A percentile compares a stretch with the other conserved stretches of the same genome.
phyloP scores from a whole-genome alignment of 2,329 filamentous ascomycete genomes.

The Exophiala mesophila region DNA sequence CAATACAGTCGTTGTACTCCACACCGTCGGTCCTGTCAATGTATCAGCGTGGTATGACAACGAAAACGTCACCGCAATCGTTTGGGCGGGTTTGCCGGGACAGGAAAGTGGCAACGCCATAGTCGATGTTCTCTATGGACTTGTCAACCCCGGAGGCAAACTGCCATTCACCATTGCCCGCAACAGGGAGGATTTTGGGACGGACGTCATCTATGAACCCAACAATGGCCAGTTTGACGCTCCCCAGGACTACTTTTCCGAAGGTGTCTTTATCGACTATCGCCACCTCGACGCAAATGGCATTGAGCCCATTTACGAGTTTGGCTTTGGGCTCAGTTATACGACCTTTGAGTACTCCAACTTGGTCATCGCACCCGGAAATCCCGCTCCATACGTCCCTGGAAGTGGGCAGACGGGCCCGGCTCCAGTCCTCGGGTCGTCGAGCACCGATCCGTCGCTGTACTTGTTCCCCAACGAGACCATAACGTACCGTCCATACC shows the following conservation, averaged over 20 bases:
- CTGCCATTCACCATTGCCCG: slow-evolving; percentile 57
- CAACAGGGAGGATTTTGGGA: slow-evolving; percentile 51
- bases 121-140: slow-evolving; percentile 68
- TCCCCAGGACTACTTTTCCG: slow-evolving; percentile 55
- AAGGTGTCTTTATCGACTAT: slow-evolving; percentile 58
- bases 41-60: slow-evolving; percentile 58
- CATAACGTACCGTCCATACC: slow-evolving; percentile 39
- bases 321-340: slow-evolving; percentile 59
- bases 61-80: slow-evolving; percentile 67
- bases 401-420: slow-evolving; percentile 49
- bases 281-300: slow-evolving; percentile 50
- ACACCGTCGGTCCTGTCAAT: slow-evolving; percentile 75
- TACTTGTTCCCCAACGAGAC: slow-evolving; percentile 54
- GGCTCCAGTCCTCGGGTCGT: slow-evolving; percentile 50
- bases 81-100: slow-evolving; percentile 70
- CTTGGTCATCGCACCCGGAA: slow-evolving; percentile 44
- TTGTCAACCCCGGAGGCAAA: slow-evolving; percentile 58
- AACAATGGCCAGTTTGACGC: slow-evolving; percentile 51
- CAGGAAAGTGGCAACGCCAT: slow-evolving; percentile 72
- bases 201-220: slow-evolving; percentile 52
- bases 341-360: slow-evolving; percentile 60
- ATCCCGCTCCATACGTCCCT: slow-evolving; percentile 48
- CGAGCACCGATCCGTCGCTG: slow-evolving; percentile 45
- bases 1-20: slow-evolving; percentile 90
- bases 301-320: slow-evolving; percentile 57